Conservation (phyloP, 768 basidiomycete species). For the Saitozyma podzolica region DNA sequence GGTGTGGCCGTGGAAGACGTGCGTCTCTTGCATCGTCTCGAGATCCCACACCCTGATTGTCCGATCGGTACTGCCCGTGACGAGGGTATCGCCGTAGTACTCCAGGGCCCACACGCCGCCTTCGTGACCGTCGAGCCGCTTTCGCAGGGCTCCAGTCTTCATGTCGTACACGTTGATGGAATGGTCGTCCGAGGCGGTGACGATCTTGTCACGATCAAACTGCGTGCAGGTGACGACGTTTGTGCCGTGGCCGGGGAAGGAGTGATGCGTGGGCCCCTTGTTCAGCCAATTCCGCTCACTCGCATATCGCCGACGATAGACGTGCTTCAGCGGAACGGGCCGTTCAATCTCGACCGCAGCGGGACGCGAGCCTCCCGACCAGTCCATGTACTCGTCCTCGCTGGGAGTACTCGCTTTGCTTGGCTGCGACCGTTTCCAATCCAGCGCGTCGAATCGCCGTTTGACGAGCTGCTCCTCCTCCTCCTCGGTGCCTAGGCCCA, state of each 20-base stretch:
- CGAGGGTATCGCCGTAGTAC: conserved; percentile 64
- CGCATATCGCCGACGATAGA: conserved; percentile 86
- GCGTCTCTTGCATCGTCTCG: conserved; percentile 74
- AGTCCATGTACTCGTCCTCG: conserved; percentile 56
- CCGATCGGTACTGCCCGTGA: conserved; percentile 89
- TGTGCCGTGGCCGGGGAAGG: conserved; percentile 79
- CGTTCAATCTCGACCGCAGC: conserved; percentile 6
- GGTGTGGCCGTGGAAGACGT: conserved; percentile 93
- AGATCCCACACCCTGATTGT: conserved; percentile 92
- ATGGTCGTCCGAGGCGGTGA: conserved; percentile 95
- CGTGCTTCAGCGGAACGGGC: conserved; percentile 61
- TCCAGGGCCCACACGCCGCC: conserved; percentile 96
- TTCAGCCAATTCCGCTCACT: conserved; percentile 78
- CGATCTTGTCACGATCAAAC: conserved; percentile 90
- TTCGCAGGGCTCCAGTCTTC: conserved; percentile 71
- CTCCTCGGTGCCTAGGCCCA: conserved; percentile 79
- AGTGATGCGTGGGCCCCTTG: conserved; percentile 63
- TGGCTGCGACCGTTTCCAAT: conserved; percentile 12
- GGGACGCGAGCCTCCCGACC: neutral
- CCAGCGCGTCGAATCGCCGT: conserved; percentile 51
- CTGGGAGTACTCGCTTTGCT: conserved; percentile 21
- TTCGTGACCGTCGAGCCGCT: conserved; percentile 81
- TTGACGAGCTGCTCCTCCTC: conserved; percentile 73
- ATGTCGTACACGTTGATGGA: conserved; percentile 93
- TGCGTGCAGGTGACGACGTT: conserved; percentile 91